These are phyloP conservation scores for Diplocarpon rosae DNA, from an alignment of 2,329 filamentous ascomycete genomes.

Conservation along the genomic window DNA sequence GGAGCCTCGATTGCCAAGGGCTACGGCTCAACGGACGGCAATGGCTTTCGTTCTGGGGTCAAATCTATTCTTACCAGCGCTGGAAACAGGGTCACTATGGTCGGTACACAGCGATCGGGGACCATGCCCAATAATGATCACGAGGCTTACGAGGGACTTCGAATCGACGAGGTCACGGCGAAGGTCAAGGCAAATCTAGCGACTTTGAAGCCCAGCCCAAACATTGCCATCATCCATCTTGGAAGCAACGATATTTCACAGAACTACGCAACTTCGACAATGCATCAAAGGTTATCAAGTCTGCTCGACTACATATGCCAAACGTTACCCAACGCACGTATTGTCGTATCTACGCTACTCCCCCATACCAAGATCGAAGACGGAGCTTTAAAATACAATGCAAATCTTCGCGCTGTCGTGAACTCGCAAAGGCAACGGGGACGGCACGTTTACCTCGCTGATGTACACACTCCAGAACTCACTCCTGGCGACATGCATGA, in stretches of 20 bases:
- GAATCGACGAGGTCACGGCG: not conserved
- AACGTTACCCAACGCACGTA: not conserved
- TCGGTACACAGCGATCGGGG: not conserved
- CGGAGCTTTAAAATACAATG: not conserved
- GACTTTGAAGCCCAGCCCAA: not conserved
- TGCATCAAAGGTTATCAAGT: not conserved
- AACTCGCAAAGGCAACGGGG: not conserved
- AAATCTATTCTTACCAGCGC: not conserved
- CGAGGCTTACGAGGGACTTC: not conserved
- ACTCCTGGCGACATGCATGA: not conserved
- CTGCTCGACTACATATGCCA: slow-evolving; percentile 1
- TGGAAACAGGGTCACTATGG: not conserved
- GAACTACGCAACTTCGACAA: not conserved
- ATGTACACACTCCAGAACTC: slow-evolving; percentile 1
- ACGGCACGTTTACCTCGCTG: slow-evolving; percentile 2
- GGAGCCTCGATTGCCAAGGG: slow-evolving; percentile 2
- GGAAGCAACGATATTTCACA: not conserved
- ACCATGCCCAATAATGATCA: not conserved
- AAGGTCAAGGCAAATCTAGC: not conserved
- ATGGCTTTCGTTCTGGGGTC: slow-evolving; percentile 2
- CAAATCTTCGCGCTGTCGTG: not conserved
- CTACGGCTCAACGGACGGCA: not conserved
- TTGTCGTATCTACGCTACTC: not conserved
- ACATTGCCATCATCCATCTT: slow-evolving; percentile 1
- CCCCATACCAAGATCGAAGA: not conserved